phyloP scores from a whole-genome alignment of 2,329 filamentous ascomycete species.

The Paecilomyces fulvus region DNA sequence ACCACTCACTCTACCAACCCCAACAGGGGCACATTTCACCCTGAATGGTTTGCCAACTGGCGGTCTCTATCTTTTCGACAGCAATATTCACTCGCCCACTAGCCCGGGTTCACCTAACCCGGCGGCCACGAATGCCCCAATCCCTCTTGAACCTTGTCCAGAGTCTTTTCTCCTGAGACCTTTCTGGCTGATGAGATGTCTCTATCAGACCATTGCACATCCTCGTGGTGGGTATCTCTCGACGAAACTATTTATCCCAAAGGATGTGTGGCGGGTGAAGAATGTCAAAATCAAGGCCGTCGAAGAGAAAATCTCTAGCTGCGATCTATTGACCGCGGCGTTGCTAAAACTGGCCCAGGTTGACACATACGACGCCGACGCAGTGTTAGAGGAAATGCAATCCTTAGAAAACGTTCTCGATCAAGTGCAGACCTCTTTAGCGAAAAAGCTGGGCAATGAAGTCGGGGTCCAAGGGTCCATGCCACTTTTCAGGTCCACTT shows the following conservation, averaged over 20 bases:
- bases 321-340: slow-evolving; percentile 82
- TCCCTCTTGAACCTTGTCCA: slow-evolving; percentile 82
- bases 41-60: slow-evolving; percentile 50
- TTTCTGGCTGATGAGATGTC: slow-evolving; percentile 93
- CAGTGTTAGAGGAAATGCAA: slow-evolving; percentile 90
- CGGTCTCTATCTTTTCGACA: slow-evolving; percentile 76
- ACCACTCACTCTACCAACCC: slow-evolving; percentile 59
- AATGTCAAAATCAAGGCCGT: slow-evolving; percentile 85
- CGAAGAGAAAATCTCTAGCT: slow-evolving; percentile 89
- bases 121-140: slow-evolving; percentile 56
- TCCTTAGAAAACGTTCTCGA: slow-evolving; percentile 76
- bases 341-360: slow-evolving; percentile 74
- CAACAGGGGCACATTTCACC: slow-evolving; percentile 54
- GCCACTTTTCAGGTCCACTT: slow-evolving; percentile 62
- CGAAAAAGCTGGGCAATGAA: slow-evolving; percentile 84
- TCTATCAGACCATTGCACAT: slow-evolving; percentile 87
- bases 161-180: slow-evolving; percentile 82
- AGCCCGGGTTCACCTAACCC: slow-evolving; percentile 59
- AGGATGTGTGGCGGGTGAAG: slow-evolving; percentile 88
- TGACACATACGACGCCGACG: slow-evolving; percentile 83
- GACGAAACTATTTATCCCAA: slow-evolving; percentile 81
- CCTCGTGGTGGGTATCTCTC: slow-evolving; percentile 88
- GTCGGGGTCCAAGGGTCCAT: slow-evolving; percentile 72
- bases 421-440: slow-evolving; percentile 66
- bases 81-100: slow-evolving; percentile 61